These are phyloP conservation scores for Exophiala mesophila DNA, from an alignment of 2,329 filamentous ascomycete species.

Conservation along the genomic window DNA sequence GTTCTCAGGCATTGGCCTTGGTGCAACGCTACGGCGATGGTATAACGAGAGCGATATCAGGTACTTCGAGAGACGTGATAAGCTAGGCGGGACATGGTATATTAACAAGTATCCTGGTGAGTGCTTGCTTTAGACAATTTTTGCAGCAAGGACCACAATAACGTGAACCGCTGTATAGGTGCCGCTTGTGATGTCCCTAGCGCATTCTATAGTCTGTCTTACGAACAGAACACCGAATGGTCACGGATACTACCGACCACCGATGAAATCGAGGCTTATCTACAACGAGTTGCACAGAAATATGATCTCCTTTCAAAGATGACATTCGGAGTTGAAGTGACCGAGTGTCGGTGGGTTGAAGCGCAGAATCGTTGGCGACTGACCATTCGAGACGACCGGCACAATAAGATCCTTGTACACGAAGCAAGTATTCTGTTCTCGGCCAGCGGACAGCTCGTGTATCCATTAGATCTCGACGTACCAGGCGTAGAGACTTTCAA, in stretches of 20 bases:
- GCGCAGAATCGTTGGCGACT: constrained; percentile 26
- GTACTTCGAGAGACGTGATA: constrained; percentile 6
- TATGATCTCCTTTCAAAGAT: neutral
- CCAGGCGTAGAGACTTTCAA: constrained; percentile 29
- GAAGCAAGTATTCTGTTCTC: constrained; percentile 29
- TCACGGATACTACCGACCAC: constrained; percentile 8
- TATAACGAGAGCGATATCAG: constrained; percentile 7
- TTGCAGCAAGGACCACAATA: neutral
- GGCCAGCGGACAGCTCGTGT: constrained; percentile 29
- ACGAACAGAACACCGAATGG: constrained; percentile 24
- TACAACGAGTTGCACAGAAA: neutral
- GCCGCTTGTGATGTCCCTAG: constrained; percentile 29
- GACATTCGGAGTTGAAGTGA: constrained; percentile 16
- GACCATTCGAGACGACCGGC: constrained; percentile 24
- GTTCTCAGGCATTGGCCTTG: constrained; percentile 11
- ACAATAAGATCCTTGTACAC: constrained; percentile 21
- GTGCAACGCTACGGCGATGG: constrained; percentile 3
- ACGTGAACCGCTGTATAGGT: neutral
- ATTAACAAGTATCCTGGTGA: constrained; percentile 13
- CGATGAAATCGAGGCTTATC: neutral
- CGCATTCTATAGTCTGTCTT: constrained; percentile 22
- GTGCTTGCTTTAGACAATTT: constrained; percentile 9
- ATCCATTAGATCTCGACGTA: constrained; percentile 26
- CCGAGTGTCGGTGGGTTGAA: constrained; percentile 23
- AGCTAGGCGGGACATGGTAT: constrained; percentile 14